Evolutionary conservation across 2,329 filamentous ascomycete species (phyloP), one percentile per base, ranked within the genome.

Genomic region (Aspergillus proliferans): DNA sequence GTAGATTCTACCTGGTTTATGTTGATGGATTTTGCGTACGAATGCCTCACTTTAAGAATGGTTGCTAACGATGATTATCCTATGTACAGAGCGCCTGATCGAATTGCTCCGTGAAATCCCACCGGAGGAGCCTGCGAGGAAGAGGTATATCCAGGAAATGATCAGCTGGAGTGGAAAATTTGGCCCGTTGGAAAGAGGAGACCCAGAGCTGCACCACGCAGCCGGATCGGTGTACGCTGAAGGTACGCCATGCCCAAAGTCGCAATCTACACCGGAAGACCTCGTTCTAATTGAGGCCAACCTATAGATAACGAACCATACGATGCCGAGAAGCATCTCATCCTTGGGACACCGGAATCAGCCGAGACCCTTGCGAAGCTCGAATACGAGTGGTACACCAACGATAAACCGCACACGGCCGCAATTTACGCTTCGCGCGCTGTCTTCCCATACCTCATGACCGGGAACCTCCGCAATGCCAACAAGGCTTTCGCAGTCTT

Each of bases 171-270:
- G 89, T 49, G 79, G 83, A 48, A 92, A 87, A 67, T 86, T 83
- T 63, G 89, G 91, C 58, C 87, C 93, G 42, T 88, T 87, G 67
- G 91, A 93, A 43, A 87, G 89, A 45, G 93, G 93, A 52, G 93
- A 98, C 64, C 87, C 92, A 2, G 93, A 97, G 62, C 76, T 98
- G 48, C 93, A 98, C 71, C 91, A 97, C 71, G 90, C 95, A 40
- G 85, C 85, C 33, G 93, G 93, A 45, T 84, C 83, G 28, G 75
- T 96, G 40, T 95, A 89, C 67, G 92, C 91, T n/a, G 86, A 94
- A 63, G 79, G 80, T 81, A 40, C 18, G 38, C 18, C 34, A 38
- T 40, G 18, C 68, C 18, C 62, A 58, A 42, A 30, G 36, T 34
- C 26, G 58, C 43, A 30, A 39, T 33, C 22, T 42, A n/a, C n/a